Evolutionary conservation across 345 rosid species (phyloP).

Genomic region (Microthlaspi erraticum): DNA sequence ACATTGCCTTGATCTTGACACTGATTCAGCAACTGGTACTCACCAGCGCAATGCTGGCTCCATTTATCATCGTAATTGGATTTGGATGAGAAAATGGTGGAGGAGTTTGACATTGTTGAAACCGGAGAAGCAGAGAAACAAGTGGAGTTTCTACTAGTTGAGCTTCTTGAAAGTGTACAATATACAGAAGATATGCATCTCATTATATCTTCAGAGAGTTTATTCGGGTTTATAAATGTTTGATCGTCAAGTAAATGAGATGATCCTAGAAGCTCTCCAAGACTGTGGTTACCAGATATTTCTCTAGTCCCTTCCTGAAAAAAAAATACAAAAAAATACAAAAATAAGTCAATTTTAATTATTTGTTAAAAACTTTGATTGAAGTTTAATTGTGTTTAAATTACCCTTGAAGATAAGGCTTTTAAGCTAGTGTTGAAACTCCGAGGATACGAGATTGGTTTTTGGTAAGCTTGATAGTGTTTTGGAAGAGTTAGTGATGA

Average conservation of each 20-base stretch:
- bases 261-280: constrained; percentile 74
- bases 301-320: constrained; percentile 53
- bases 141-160: constrained; percentile 33
- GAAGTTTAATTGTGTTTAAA: neutral
- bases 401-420: constrained; percentile 56
- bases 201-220: constrained; percentile 74
- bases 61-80: constrained; percentile 58
- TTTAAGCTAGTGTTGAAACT: constrained; percentile 49
- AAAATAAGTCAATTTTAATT: neutral
- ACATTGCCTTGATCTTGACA: constrained; percentile 59
- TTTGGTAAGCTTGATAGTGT: constrained; percentile 48
- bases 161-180: constrained; percentile 62
- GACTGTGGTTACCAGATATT: constrained; percentile 62
- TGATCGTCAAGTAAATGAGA: constrained; percentile 43
- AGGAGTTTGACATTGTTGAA: constrained; percentile 69
- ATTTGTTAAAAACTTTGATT: neutral
- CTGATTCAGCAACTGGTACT: constrained; percentile 47
- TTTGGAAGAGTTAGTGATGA: constrained; percentile 26
- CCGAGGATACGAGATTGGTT: constrained; percentile 47
- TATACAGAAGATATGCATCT: constrained; percentile 86
- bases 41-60: constrained; percentile 57
- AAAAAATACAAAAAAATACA: neutral
- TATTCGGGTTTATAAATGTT: constrained; percentile 54
- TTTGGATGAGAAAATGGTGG: constrained; percentile 73
- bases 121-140: constrained; percentile 61